Conservation (phyloP, 805 yeast genomes). For the Wickerhamiella parazyma region DNA sequence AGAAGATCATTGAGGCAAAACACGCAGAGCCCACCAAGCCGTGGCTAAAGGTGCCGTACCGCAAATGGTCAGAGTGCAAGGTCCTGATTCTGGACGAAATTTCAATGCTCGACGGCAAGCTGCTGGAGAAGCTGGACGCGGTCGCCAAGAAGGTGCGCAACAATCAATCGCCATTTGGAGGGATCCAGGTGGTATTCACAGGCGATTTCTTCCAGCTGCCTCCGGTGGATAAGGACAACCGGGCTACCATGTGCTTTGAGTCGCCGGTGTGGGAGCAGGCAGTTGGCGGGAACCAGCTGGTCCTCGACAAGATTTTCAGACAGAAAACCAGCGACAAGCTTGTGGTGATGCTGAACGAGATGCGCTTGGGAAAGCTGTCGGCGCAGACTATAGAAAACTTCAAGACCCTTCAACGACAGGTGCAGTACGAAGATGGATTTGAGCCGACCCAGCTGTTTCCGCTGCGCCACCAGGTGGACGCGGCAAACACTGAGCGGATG, state of each 20-base stretch:
- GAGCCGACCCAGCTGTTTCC: conserved; percentile 83
- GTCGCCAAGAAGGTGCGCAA: conserved; percentile 49
- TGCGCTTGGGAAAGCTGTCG: conserved; percentile 58
- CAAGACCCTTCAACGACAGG: conserved; percentile 37
- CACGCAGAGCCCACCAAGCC: conserved; percentile 25
- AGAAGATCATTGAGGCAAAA: conserved; percentile 34
- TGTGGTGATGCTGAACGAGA: conserved; percentile 64
- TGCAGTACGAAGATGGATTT: conserved; percentile 55
- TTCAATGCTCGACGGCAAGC: conserved; percentile 75
- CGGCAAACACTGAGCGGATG: conserved; percentile 49
- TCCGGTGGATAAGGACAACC: conserved; percentile 39
- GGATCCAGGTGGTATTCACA: conserved; percentile 72
- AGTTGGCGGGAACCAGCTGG: conserved; percentile 42
- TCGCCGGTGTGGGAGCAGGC: conserved; percentile 54
- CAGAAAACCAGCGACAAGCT: conserved; percentile 59
- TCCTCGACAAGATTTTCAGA: conserved; percentile 69
- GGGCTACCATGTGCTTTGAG: conserved; percentile 50
- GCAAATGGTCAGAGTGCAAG: conserved; percentile 48
- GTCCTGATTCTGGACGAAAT: conserved; percentile 83
- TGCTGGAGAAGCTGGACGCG: conserved; percentile 57
- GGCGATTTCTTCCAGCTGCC: conserved; percentile 96
- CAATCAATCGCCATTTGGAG: conserved; percentile 66
- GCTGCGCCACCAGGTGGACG: conserved; percentile 67
- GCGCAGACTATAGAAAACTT: conserved; percentile 37
- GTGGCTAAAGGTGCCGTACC: neutral